Conservation (phyloP, 2,329 filamentous ascomycete species). For the Aspergillus puulaauensis region DNA sequence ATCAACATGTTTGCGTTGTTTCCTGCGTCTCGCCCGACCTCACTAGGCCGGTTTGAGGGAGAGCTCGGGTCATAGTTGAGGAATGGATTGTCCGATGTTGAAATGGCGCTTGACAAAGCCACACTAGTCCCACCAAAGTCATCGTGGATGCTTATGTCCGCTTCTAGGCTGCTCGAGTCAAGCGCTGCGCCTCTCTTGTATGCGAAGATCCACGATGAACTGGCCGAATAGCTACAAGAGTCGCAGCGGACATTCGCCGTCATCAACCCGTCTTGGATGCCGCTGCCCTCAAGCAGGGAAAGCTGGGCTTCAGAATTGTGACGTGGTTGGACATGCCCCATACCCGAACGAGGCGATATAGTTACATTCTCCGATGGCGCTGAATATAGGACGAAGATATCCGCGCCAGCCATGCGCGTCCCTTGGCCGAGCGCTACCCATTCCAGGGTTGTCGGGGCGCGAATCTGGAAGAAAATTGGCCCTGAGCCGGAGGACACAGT, state of each 20-base stretch:
- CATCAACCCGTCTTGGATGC: slow-evolving; percentile 54
- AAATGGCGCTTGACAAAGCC: slow-evolving; percentile 20
- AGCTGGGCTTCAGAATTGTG: slow-evolving; percentile 48
- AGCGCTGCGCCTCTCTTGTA: slow-evolving; percentile 23
- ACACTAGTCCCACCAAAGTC: slow-evolving; percentile 19
- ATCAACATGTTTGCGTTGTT: slow-evolving; percentile 1
- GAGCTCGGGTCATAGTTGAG: slow-evolving; percentile 13
- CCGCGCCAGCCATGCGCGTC: slow-evolving; percentile 53
- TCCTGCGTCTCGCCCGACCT: neutral
- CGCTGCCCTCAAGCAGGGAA: slow-evolving; percentile 59
- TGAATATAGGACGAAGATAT: slow-evolving; percentile 65
- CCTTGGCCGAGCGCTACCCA: slow-evolving; percentile 64
- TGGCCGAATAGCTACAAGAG: slow-evolving; percentile 17
- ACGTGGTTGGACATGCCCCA: slow-evolving; percentile 50
- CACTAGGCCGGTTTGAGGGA: neutral
- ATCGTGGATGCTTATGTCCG: slow-evolving; percentile 25
- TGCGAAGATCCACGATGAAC: slow-evolving; percentile 32
- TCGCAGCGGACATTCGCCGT: slow-evolving; percentile 56
- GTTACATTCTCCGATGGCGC: slow-evolving; percentile 55
- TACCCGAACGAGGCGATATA: slow-evolving; percentile 56
- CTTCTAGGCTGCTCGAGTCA: slow-evolving; percentile 19
- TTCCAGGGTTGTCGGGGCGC: slow-evolving; percentile 36
- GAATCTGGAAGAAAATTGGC: slow-evolving; percentile 62
- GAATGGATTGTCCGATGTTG: slow-evolving; percentile 24
- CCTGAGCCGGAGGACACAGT: slow-evolving; percentile 52